Evolutionary conservation across 2,329 filamentous ascomycete genomes (phyloP), one percentile per base, ranked within the genome.

Genomic region (Aspergillus thermomutatus): DNA sequence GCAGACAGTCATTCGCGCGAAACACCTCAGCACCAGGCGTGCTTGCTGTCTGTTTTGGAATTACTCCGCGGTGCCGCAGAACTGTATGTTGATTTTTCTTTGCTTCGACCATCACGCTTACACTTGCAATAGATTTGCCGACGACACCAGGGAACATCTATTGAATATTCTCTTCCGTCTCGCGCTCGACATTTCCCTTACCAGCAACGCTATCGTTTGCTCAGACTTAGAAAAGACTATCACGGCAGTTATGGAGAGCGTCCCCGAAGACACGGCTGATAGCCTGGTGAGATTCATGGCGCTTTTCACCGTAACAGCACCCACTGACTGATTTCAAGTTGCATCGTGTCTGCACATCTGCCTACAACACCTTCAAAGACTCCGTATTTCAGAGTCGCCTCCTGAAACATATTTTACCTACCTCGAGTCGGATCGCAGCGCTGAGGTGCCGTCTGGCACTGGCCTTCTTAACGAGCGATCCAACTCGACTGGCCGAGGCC

Each of bases 381-480:
- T 55, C 67, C 14, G 63, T 64, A 27, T 68, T 79, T 4, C 77
- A 77, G 61, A 72, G 66, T 49, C 73, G 72, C 43, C 63, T 79
- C 10, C 61, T 79, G 7, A 69, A 66, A 31, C 70, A 78, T 52
- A 74, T 79, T 21, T 58, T 72, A 14, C 75, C 76, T 21, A 70
- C 68, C 3, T 72, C 70, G 9, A 61, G 64, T 11, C 66, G 69
- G 57, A 70, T 76, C 25, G 70, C 73, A n/a, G 53, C 67, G n/a
- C 60, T 78, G n/a, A 68, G 76, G 49, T 73, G 71, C 43, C 72
- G 72, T 19, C 70, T 80, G 4, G 75, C 75, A 11, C 49, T 70
- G 21, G 65, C 71, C 9, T 76, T 75, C 52, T 58, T 77, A 34
- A 64, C 68, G 5, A 60, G 56, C n/a, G 66, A 68, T n/a, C 55